Evolutionary conservation across 106 monocot species (phyloP).

Genomic region (Apostasia shenzhenica): DNA sequence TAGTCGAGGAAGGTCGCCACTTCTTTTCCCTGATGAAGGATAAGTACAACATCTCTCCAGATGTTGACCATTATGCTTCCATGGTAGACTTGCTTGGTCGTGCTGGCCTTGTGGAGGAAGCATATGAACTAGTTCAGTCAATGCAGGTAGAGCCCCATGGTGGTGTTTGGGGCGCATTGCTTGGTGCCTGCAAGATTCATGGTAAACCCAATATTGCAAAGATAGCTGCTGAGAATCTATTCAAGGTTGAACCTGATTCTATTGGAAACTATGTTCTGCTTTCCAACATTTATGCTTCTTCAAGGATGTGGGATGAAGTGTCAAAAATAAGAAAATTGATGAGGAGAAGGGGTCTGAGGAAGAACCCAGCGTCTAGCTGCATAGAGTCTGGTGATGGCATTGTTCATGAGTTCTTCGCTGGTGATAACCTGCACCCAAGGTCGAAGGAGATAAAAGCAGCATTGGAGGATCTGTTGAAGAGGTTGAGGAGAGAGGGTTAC

Average conservation of each 20-base stretch:
- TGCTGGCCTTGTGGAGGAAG: slow-evolving; percentile 48
- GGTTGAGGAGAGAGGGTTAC: slow-evolving; percentile 35
- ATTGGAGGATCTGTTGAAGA: slow-evolving; percentile 36
- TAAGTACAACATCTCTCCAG: slow-evolving; percentile 26
- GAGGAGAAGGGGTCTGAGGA: slow-evolving; percentile 43
- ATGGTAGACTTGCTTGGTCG: slow-evolving; percentile 66
- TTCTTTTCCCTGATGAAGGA: slow-evolving; percentile 44
- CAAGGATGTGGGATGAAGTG: slow-evolving; percentile 64
- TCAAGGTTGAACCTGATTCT: slow-evolving; percentile 50
- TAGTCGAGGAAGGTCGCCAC: slow-evolving; percentile 50
- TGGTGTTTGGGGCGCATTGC: slow-evolving; percentile 64
- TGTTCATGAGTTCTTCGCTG: slow-evolving; percentile 69
- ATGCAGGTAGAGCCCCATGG: slow-evolving; percentile 39
- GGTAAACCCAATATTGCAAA: slow-evolving; percentile 34
- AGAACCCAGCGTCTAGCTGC: slow-evolving; percentile 51
- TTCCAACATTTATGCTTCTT: slow-evolving; percentile 53
- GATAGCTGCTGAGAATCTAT: slow-evolving; percentile 39
- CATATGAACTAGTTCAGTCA: slow-evolving; percentile 33
- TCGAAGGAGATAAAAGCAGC: slow-evolving; percentile 47
- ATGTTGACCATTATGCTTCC: slow-evolving; percentile 60
- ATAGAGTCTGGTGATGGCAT: slow-evolving; percentile 47
- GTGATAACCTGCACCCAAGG: slow-evolving; percentile 41
- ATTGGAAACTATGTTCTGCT: slow-evolving; percentile 57
- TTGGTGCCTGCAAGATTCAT: slow-evolving; percentile 67
- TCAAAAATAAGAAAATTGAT: slow-evolving; percentile 51